Evolutionary conservation across 768 basidiomycete genomes (phyloP), one percentile per base, ranked within the genome.

Genomic region (Mycena olivaceomarginata): DNA sequence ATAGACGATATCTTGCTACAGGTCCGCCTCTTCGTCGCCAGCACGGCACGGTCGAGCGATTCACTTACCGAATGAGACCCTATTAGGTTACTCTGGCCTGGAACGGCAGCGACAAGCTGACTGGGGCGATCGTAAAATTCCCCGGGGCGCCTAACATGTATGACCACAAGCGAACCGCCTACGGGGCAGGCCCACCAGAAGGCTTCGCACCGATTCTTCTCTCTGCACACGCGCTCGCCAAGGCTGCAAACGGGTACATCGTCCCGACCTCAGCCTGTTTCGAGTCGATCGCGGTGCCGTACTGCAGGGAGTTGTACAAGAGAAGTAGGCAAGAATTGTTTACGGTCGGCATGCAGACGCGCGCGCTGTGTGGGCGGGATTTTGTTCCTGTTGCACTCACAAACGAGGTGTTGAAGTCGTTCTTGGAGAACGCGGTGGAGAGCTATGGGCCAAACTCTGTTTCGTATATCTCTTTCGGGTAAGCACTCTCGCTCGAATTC

Each of bases 401-500:
- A 22, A 77, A 77, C 37, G 39, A 48, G 46, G 4, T 11, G 1
- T 48, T 77, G 7, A 62, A 40, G n/a, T 46, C 45, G 15, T 77
- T 77, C 37, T 62, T 77, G 40, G 67, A 69, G 16, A 15, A 37
- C n/a, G 70, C 66, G 22, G 12, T 64, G 46, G 4, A 66, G n/a
- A 43, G 72, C n/a, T 68, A 77, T 41, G 76, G 76, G 9, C n/a
- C 63, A 2, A 72, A 56, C 11, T 77, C 71, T 25, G 76, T 67
- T 25, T 67, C 73, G 18, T 77, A 77, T 37, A 77, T 77, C 9
- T 77, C 76, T 18, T 77, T 77, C 25, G 76, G 76, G 76, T 77
- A n/a, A 18, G 67, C 65, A 16, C 31, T 31, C 31, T 31, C 4
- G 25, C 25, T 31, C 31, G 31, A 31, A 31, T 31, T 31, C 20